These are phyloP conservation scores for Colletotrichum sp. DNA, from an alignment of 2,329 filamentous ascomycete genomes.

Conservation along the genomic window DNA sequence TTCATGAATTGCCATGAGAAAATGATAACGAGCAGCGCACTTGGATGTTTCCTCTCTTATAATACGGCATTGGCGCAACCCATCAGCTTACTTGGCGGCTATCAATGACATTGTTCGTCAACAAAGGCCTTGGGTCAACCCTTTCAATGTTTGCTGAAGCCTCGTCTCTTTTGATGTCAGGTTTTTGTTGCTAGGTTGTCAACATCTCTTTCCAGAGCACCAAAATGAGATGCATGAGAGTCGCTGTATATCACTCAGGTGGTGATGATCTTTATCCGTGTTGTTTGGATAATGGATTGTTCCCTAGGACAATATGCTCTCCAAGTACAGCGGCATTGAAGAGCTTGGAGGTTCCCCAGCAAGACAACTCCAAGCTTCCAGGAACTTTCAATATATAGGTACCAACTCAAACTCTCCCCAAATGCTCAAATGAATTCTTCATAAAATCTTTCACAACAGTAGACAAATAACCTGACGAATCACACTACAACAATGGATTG, in stretches of 20 bases:
- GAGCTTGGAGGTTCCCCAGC: neutral
- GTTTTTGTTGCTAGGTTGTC: neutral
- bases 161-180: rapidly evolving
- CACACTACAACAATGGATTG: neutral
- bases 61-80: rapidly evolving
- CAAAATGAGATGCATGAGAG: rapidly evolving
- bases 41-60: rapidly evolving
- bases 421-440: neutral
- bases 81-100: neutral
- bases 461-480: neutral
- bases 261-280: rapidly evolving
- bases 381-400: neutral
- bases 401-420: neutral
- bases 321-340: neutral
- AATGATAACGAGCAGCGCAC: rapidly evolving
- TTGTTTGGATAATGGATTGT: neutral
- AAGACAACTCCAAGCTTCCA: neutral
- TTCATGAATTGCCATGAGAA: rapidly evolving
- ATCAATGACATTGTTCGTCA: neutral
- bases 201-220: neutral
- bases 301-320: neutral
- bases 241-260: rapidly evolving
- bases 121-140: neutral
- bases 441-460: neutral
- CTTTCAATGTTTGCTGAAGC: rapidly evolving